Base-by-base conservation (phyloP, 495 filamentous ascomycete genomes). In the Hypomontagnella submonticulosa region DNA sequence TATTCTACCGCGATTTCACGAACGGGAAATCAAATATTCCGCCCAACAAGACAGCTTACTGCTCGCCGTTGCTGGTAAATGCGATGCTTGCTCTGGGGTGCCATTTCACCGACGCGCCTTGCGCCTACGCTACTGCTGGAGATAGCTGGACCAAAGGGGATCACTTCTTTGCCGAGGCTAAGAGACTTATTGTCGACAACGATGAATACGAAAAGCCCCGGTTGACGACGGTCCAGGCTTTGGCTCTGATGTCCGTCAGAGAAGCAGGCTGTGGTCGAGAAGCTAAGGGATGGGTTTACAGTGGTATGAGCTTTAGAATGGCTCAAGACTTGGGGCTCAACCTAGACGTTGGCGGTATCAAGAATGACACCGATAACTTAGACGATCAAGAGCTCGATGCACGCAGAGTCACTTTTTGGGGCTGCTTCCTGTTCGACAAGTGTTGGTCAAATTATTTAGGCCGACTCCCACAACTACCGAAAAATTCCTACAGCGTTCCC, bases 401-500 rank as follows among this genome's bases (percentile, higher is more conserved):
- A 7, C 82, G 95, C 40, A 82, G 92, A 32, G 89, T 98, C 32
- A 98, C 95, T 0, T 97, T 97, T 67, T 99, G 95, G 95, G 95
- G 95, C n/a, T 97, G 93, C 73, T 98, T 95, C 77, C 79, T 97
- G 19, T 96, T 99, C 72, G 95, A 99, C 79, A 97, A 97, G 86
- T 96, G 92, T 77, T 98, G 96, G 96, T 97, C 92, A 20, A 98
- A 97, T 75, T 99, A 99, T 66, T 88, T 98, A 27, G 95, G 95
- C 41, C 89, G 95, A 36, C 83, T 97, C 63, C 95, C 95, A 10
- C 96, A 98, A 71, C 78, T 97, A 18, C 88, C 90, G 1, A 87
- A 84, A 10, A 85, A 85, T 23, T 91, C 88, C 27, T 87, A 92
- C 51, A 96, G 88, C 15, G 89, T 92, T 8, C 91, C 91, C 1